phyloP scores from a whole-genome alignment of 2,329 filamentous ascomycete genomes.

The Diplodia corticola region DNA sequence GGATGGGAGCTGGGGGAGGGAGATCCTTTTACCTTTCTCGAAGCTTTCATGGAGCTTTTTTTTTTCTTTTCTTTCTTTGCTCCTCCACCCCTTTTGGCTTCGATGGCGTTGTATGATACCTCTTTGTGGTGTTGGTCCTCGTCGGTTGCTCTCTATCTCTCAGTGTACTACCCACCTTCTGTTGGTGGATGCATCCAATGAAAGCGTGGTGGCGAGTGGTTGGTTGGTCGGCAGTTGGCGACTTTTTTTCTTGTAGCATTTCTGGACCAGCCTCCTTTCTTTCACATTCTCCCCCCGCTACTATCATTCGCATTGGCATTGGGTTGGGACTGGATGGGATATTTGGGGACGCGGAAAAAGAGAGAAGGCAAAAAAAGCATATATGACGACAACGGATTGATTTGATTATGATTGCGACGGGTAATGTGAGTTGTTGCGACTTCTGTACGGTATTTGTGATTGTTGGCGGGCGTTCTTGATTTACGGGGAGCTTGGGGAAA shows the following conservation, averaged over 20 bases:
- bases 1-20: too few relatives aligned
- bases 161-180: neutral
- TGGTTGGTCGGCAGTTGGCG: neutral
- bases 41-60: neutral
- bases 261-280: neutral
- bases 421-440: neutral
- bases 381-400: neutral
- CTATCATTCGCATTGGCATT: neutral
- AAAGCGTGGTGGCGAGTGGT: neutral
- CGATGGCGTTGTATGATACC: conserved; percentile 16
- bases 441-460: neutral
- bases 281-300: neutral
- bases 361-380: neutral
- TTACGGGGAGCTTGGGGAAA: neutral
- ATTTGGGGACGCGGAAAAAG: neutral
- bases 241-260: neutral
- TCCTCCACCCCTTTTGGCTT: neutral
- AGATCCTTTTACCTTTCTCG: neutral
- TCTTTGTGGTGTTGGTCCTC: conserved; percentile 14
- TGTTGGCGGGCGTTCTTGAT: neutral
- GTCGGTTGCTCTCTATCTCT: neutral
- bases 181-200: neutral
- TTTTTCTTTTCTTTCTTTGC: neutral
- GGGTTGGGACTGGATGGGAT: neutral
- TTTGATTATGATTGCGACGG: neutral